Percentiles rank a stretch among this genome's conserved stretches.
phyloP scores from a whole-genome alignment of 148 eudicot genomes.

The Talinum fruticosum region DNA sequence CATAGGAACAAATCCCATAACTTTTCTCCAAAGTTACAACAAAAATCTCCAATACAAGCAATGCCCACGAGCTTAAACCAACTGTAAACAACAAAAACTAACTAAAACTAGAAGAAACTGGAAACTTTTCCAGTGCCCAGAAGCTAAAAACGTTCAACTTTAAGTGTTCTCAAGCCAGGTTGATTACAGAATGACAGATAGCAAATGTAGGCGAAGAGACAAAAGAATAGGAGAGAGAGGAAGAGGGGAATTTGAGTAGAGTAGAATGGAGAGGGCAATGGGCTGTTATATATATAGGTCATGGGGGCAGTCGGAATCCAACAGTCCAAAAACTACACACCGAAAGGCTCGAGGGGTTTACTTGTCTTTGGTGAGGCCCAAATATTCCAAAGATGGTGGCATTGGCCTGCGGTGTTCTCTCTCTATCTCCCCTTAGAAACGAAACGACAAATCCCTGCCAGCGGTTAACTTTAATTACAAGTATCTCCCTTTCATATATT shows the following conservation, averaged over 20 bases:
- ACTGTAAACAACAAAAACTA: constrained; percentile 8
- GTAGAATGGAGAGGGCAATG: constrained; percentile 26
- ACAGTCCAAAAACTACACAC: constrained; percentile 33
- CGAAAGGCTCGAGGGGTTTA: constrained; percentile 46
- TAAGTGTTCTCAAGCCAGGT: background rate
- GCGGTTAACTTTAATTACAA: too few relatives aligned
- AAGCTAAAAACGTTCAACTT: constrained; percentile 4
- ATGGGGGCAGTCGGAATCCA: constrained; percentile 27
- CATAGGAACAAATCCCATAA: background rate
- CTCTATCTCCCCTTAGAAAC: too few relatives aligned
- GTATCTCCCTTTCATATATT: too few relatives aligned
- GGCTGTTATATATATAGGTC: constrained; percentile 48
- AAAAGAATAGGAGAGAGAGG: background rate
- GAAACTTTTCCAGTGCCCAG: constrained; percentile 25
- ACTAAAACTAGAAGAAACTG: constrained; percentile 24
- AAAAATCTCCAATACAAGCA: constrained; percentile 9
- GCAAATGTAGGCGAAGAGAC: background rate
- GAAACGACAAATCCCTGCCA: too few relatives aligned
- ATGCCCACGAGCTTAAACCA: constrained; percentile 25
- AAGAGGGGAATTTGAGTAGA: constrained; percentile 11
- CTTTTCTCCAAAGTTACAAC: constrained; percentile 6
- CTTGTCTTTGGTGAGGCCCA: constrained; percentile 45
- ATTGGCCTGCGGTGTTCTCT: too few relatives aligned
- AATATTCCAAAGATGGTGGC: constrained; percentile 38
- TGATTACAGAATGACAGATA: background rate